Evolutionary conservation across 345 rosid species (phyloP), one percentile per base, ranked within the genome.

Genomic region (Camelina hispida): DNA sequence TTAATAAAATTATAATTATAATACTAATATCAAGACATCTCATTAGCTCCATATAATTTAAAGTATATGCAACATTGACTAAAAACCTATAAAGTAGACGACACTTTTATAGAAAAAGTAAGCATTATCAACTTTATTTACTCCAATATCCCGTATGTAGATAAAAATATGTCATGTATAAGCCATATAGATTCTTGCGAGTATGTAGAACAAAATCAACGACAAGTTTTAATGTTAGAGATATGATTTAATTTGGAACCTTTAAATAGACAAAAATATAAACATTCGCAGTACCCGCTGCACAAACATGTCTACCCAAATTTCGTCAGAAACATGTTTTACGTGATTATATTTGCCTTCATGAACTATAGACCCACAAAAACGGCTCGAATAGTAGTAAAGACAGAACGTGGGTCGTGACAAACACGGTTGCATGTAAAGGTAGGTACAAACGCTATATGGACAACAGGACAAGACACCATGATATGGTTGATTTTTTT

Each of bases 311-410:
- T 30, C 65, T 37, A 62, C 14, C 53, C 54, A 70, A 46, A 70
- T 70, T 69, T 77, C 62, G 72, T 71, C 37, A 71, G 18, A 63
- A 69, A 68, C 75, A 62, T 63, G 75, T 46, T 62, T 62, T 8
- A 46, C 66, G 60, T 76, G 75, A 69, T 55, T 4, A 17, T 34
- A 46, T 16, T 20, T 62, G 75, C 65, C 50, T 30, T 75, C 30
- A 62, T 76, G 16, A 38, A 43, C 9, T 50, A 68, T 54, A 52
- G 69, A 65, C 70, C 60, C 70, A 51, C 47, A 53, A 62, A 48
- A 51, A 57, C 76, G 20, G 59, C 68, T 74, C 50, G 50, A 17
- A 48, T 48, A 50, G 16, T n/a, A 50, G 16, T n/a, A 32, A 42
- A 60, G 54, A 68, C 32, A 75, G 20, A 56, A 76, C 71, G 73